Evolutionary conservation across 2,329 filamentous ascomycete species (phyloP).

Genomic region (Trichoderma sp.): DNA sequence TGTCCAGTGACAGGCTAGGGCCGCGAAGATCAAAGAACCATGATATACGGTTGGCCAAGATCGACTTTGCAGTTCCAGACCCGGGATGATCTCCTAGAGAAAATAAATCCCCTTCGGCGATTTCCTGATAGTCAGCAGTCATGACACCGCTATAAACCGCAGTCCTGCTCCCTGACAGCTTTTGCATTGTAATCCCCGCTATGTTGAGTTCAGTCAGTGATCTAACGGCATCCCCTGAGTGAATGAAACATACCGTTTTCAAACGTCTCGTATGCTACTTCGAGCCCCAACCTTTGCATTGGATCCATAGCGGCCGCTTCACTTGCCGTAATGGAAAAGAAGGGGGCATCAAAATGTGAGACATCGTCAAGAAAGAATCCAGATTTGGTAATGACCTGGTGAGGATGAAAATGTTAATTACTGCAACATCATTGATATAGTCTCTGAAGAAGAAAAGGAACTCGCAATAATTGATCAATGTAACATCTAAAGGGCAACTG

Average conservation of each 20-base stretch:
- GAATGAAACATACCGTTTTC: not conserved
- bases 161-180: not conserved
- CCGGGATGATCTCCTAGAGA: not conserved
- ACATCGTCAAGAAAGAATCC: not conserved
- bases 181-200: not conserved
- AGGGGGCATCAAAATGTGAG: not conserved
- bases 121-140: not conserved
- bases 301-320: not conserved
- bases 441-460: not conserved
- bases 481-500: not conserved
- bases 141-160: not conserved
- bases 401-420: not conserved
- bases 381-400: not conserved
- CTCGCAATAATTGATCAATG: not conserved
- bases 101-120: not conserved
- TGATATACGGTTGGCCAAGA: not conserved
- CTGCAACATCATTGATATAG: not conserved
- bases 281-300: not conserved
- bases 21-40: conserved; percentile 1
- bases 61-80: not conserved
- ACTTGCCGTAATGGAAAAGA: not conserved
- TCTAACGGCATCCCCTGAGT: not conserved
- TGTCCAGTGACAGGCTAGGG: conserved; percentile 1
- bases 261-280: not conserved
- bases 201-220: not conserved